Conservation (phyloP, 164 flowering plant genomes). For the Kalanchoe fedtschenkoi region DNA sequence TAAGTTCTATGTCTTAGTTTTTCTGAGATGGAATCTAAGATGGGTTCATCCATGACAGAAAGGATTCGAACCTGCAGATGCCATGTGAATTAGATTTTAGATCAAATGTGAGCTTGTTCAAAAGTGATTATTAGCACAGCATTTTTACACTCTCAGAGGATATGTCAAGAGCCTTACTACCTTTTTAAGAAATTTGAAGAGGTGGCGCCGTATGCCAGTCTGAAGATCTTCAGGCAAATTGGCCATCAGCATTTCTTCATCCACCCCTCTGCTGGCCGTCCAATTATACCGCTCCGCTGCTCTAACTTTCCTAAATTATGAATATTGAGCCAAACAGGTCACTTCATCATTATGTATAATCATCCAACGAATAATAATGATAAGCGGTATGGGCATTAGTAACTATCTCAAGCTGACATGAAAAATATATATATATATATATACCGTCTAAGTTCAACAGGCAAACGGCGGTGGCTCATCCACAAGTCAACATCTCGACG, state of each 20-base stretch:
- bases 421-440: too few relatives aligned
- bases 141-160: too few relatives aligned
- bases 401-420: too few relatives aligned
- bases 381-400: neutral
- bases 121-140: too few relatives aligned
- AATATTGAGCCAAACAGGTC: neutral
- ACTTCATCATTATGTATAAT: neutral
- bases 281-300: conserved; percentile 4
- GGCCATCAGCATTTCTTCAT: conserved; percentile 5
- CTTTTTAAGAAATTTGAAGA: conserved; percentile 5
- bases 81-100: neutral
- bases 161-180: too few relatives aligned
- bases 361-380: neutral
- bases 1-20: conserved; percentile 57
- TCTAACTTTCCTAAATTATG: neutral
- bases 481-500: conserved; percentile 67
- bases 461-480: conserved; percentile 68
- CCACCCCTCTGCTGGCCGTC: conserved; percentile 6
- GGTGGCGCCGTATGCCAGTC: conserved; percentile 6
- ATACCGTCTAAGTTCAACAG: conserved; percentile 42
- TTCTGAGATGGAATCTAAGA: conserved; percentile 68
- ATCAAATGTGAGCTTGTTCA: too few relatives aligned
- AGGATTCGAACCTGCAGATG: conserved; percentile 59
- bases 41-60: conserved; percentile 53
- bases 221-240: conserved; percentile 7